Conservation (phyloP, 202 grass and related monocot species). For the Zoysia matrella region DNA sequence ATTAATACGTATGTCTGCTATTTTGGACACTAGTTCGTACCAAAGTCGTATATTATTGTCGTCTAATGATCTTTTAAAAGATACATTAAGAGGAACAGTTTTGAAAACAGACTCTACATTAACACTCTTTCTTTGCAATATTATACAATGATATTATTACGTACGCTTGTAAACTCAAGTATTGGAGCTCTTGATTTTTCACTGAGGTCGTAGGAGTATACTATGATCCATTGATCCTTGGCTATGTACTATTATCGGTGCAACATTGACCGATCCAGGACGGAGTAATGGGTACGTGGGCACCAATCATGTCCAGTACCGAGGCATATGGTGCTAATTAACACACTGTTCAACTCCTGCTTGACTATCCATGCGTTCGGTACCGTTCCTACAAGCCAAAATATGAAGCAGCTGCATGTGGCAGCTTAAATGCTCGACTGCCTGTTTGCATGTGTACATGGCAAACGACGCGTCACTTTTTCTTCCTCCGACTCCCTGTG, state of each 20-base stretch:
- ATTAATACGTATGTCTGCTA: too few species aligned
- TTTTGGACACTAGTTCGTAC: too few species aligned
- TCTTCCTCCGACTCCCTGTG: not conserved
- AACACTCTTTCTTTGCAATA: too few species aligned
- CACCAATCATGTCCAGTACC: not conserved
- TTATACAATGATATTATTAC: too few species aligned
- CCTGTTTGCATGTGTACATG: not conserved
- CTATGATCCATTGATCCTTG: not conserved
- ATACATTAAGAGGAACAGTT: too few species aligned
- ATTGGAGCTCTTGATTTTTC: not conserved
- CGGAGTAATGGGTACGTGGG: not conserved
- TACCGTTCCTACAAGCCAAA: not conserved
- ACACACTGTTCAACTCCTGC: not conserved
- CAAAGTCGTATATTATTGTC: too few species aligned
- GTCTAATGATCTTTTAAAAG: too few species aligned
- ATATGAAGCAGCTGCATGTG: conserved; percentile 36
- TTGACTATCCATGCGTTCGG: not conserved
- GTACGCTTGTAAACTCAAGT: not conserved
- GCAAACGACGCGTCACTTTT: conserved; percentile 8
- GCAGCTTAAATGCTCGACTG: conserved; percentile 32
- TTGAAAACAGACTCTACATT: too few species aligned
- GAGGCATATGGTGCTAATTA: not conserved
- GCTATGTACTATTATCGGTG: not conserved
- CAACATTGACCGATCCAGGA: too few species aligned
- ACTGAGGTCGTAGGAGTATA: not conserved